Conservation (phyloP, 2,329 filamentous ascomycete species). For the Zopfia rhizophila region DNA sequence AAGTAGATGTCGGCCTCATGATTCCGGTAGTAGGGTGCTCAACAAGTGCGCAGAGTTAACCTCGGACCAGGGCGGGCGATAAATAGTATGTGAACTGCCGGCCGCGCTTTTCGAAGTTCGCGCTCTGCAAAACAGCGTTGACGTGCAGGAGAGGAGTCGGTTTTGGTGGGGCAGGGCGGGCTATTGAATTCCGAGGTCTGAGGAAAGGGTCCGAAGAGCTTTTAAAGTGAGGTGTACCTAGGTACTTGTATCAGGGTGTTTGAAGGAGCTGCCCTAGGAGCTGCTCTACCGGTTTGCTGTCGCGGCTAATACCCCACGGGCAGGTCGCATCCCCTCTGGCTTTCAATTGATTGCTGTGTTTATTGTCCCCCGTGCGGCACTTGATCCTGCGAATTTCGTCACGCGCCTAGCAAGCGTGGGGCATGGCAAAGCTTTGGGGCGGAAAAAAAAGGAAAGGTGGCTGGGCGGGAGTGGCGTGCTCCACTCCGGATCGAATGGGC, state of each 20-base stretch:
- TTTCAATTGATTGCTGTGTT: constrained; percentile 24
- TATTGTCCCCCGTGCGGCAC: constrained; percentile 19
- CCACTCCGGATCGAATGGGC: no score
- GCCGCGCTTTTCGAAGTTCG: constrained; percentile 13
- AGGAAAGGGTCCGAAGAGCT: not conserved
- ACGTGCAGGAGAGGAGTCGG: constrained; percentile 22
- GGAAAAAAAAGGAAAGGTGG: not conserved
- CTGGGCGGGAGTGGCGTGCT: constrained; percentile 2
- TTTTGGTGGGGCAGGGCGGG: constrained; percentile 30
- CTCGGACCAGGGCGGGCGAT: constrained; percentile 19
- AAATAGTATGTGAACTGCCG: constrained; percentile 13
- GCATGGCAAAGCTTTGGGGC: constrained; percentile 1
- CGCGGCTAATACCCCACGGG: constrained; percentile 32
- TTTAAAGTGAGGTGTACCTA: not conserved
- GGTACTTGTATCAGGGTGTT: not conserved
- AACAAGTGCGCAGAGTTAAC: constrained; percentile 13
- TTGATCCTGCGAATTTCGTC: constrained; percentile 16
- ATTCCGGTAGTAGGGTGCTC: constrained; percentile 20
- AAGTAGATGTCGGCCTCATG: constrained; percentile 44
- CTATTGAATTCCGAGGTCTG: constrained; percentile 44
- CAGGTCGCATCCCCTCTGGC: constrained; percentile 17
- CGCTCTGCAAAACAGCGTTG: not conserved
- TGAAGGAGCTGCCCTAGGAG: constrained; percentile 10
- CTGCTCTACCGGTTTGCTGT: not conserved
- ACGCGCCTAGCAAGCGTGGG: constrained; percentile 21